Base-by-base conservation (phyloP, 257 asterid genomes). In the Asclepias syriaca region DNA sequence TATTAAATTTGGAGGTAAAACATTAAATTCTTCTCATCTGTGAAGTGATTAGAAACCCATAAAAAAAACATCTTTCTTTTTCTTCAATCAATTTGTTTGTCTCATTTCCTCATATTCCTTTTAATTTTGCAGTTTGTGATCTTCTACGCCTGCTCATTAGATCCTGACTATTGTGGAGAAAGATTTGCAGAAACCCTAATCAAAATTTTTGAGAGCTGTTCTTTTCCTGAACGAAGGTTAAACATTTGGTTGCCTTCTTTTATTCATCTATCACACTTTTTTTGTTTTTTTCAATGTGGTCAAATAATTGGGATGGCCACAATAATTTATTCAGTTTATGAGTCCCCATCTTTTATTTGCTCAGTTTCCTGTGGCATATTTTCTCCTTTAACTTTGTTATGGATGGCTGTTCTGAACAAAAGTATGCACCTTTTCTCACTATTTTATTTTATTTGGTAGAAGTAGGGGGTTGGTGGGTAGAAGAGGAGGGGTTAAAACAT, bases 141-240 rank as follows among this genome's bases (percentile, higher is more conserved):
- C 83, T 95, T 92, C 84, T 95, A 95, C 79, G 92, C 92, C 74
- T 90, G 99, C 85, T 92, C 99, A 6, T 84, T 95, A 81, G 99
- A 95, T 83, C 98, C 99, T 68, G 92, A 86, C 50, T 72, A 70
- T 65, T 91, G 99, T 39, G 99, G 99, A 49, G 74, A 77, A 74
- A 80, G 73, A 79, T 92, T 95, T 80, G 85, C 82, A 45, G 67
- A 65, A 54, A 61, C 72, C 46, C 93, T 95, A 51, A 63, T 86
- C 51, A 68, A 83, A 75, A 82, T 79, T 56, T 95, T 88, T 82
- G 79, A 80, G 85, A 78, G 77, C 74, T 58, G 89, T 77, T 37
- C 58, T 77, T 76, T 66, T 79, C 87, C 87, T 65, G 88, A 77
- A 72, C 77, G 86, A 89, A 95, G 99, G 99, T 92, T 82, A 79